A percentile compares a stretch with the other conserved stretches of the same genome.
Evolutionary conservation across 768 basidiomycete genomes (phyloP).

Genomic region (Xerocomellus amylosporus): DNA sequence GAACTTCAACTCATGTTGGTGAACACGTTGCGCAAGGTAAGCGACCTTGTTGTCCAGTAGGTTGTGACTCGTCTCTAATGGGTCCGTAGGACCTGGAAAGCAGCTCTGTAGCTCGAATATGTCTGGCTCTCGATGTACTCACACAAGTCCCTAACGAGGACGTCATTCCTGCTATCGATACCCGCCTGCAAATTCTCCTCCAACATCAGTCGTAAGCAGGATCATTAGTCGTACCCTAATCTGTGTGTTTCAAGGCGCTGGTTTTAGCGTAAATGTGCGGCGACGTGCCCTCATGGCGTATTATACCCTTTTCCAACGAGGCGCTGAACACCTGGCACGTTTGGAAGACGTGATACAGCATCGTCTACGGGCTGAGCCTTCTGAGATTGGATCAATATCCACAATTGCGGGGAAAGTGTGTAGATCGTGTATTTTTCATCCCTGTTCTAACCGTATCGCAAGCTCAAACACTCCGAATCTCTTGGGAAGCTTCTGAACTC

Average conservation of each 20-base stretch:
- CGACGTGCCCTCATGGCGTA: conserved; percentile 62
- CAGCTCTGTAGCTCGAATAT: conserved; percentile 50
- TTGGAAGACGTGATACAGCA: conserved; percentile 30
- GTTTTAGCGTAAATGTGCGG: conserved; percentile 52
- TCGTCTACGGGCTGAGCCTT: conserved; percentile 11
- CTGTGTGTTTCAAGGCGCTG: conserved; percentile 4
- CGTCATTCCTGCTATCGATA: conserved; percentile 72
- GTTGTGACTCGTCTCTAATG: conserved; percentile 3
- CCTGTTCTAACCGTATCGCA: conserved; percentile 4
- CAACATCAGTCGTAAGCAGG: conserved; percentile 73
- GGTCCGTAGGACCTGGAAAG: conserved; percentile 67
- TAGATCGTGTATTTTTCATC: neutral
- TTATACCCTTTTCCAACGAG: conserved; percentile 46
- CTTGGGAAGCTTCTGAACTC: conserved; percentile 24
- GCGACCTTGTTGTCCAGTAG: neutral
- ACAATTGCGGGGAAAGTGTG: conserved; percentile 25
- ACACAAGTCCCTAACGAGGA: conserved; percentile 60
- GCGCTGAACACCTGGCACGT: conserved; percentile 45
- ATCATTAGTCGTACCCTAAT: conserved; percentile 21
- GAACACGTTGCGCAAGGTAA: conserved; percentile 80
- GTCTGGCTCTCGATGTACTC: conserved; percentile 69
- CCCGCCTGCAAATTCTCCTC: conserved; percentile 61
- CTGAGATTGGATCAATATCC: conserved; percentile 6
- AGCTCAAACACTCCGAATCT: conserved; percentile 25
- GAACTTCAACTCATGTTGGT: conserved; percentile 81